Evolutionary conservation across 2,329 filamentous ascomycete species (phyloP), one percentile per base, ranked within the genome.

Genomic region (Colletotrichum filicis): DNA sequence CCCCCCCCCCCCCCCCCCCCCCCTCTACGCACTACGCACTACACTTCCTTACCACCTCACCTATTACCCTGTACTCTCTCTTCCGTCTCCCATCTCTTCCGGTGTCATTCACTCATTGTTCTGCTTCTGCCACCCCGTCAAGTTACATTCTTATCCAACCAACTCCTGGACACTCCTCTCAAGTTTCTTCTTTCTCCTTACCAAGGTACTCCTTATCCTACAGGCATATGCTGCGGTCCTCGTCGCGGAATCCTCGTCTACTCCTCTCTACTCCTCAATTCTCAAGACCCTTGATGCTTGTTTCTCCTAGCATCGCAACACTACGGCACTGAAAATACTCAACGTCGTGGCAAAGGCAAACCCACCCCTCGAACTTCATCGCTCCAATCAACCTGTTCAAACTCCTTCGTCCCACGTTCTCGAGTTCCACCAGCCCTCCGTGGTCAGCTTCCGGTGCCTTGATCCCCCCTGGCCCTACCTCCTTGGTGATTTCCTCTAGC

Each of bases 251-350:
- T 68, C 65, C 65, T 73, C 66, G 67, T 69, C 61, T 37, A 49
- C 37, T 42, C 37, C 37, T 42, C 14, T 14, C 37, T 42, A 42
- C 42, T 35, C 46, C 58, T 28, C 68, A 19, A 49, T 30, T 24
- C 28, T 22, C 59, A 65, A 67, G 32, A 68, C 68, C 72, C 72
- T 74, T 71, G 72, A 74, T 74, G 72, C 72, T 73, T 70, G 72
- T 53, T 66, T 12, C 37, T 61, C 26, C 55, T 64, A 65, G 59
- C 53, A 60, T 68, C 63, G 59, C 66, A 55, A 70, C 69, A 60
- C 56, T 63, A 46, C 73, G 60, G 55, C 30, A 61, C 66, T 68
- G 65, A 72, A 70, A 49, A 37, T 64, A 61, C 66, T 68, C 59
- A 72, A 70, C 57, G 37, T 64, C 60, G 66, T 70, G 66, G 42